These are phyloP conservation scores for Acer saccharum DNA, from an alignment of 345 rosid genomes.

Conservation along the genomic window DNA sequence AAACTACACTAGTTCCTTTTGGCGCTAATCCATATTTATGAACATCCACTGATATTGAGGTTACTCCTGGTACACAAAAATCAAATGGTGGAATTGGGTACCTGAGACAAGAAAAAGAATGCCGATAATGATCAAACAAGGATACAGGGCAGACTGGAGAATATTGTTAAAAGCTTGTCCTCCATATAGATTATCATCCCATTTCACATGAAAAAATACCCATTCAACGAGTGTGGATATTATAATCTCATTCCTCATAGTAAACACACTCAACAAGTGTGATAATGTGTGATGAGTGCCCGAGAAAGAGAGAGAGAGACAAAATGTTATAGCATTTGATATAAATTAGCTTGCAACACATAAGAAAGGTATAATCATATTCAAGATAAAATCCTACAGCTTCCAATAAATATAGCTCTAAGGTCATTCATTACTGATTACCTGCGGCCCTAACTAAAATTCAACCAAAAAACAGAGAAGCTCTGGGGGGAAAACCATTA, in stretches of 20 bases:
- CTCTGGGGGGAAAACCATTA: neutral
- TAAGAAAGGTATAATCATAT: neutral
- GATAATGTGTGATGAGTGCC: neutral
- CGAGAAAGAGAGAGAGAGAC: neutral
- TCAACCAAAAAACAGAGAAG: neutral
- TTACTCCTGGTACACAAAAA: conserved; percentile 84
- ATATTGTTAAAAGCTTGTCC: conserved; percentile 1
- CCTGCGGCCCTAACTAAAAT: neutral
- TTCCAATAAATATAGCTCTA: neutral
- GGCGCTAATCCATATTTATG: conserved; percentile 98
- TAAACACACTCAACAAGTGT: neutral
- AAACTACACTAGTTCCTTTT: conserved; percentile 89
- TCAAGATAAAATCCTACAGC: conserved; percentile 5
- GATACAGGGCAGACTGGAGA: neutral
- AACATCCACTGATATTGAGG: conserved; percentile 87
- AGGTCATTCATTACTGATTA: neutral
- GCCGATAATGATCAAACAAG: neutral
- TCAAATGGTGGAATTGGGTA: conserved; percentile 86
- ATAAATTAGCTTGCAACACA: neutral
- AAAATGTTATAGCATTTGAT: neutral
- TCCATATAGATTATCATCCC: neutral
- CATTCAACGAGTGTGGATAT: neutral
- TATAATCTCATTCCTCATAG: neutral
- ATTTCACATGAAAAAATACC: neutral
- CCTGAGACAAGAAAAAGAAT: conserved; percentile 38